A percentile compares a stretch with the other conserved stretches of the same genome.
Conservation (phyloP, 2,329 filamentous ascomycete species). For the Zymoseptoria passerinii region DNA sequence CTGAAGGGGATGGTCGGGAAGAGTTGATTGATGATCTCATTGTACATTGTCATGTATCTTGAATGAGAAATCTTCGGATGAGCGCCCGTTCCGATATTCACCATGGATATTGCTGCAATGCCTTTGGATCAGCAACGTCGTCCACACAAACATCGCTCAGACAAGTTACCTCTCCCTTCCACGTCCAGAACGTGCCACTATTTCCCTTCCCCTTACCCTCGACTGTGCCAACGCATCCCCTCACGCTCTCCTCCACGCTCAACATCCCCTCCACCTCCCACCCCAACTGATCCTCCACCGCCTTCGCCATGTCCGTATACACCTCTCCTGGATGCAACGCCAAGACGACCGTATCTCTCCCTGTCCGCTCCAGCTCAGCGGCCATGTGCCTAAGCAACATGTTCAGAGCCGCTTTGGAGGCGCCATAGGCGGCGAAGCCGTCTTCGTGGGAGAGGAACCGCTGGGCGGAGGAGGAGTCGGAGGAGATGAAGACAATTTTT, state of each 20-base stretch:
- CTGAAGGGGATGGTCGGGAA: constrained; percentile 31
- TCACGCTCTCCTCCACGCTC: constrained; percentile 42
- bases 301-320: constrained; percentile 46
- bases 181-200: constrained; percentile 50
- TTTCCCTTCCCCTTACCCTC: constrained; percentile 41
- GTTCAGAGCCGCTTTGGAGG: constrained; percentile 51
- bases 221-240: constrained; percentile 45
- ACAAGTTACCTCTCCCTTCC: constrained; percentile 42
- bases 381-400: constrained; percentile 49
- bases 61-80: neutral
- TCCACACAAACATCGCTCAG: neutral
- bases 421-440: constrained; percentile 50
- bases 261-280: constrained; percentile 49
- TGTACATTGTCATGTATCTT: neutral
- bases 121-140: neutral
- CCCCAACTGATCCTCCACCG: constrained; percentile 33
- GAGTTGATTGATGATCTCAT: neutral
- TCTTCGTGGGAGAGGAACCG: constrained; percentile 49
- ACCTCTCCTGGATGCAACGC: constrained; percentile 53
- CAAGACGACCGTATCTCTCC: constrained; percentile 42
- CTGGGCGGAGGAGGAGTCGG: constrained; percentile 46
- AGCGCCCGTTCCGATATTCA: constrained; percentile 2
- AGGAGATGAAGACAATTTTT: constrained; percentile 50
- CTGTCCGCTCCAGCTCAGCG: constrained; percentile 45
- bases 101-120: constrained; percentile 24